phyloP scores from a whole-genome alignment of 2,329 filamentous ascomycete species.

The Calonectria leucothoes region DNA sequence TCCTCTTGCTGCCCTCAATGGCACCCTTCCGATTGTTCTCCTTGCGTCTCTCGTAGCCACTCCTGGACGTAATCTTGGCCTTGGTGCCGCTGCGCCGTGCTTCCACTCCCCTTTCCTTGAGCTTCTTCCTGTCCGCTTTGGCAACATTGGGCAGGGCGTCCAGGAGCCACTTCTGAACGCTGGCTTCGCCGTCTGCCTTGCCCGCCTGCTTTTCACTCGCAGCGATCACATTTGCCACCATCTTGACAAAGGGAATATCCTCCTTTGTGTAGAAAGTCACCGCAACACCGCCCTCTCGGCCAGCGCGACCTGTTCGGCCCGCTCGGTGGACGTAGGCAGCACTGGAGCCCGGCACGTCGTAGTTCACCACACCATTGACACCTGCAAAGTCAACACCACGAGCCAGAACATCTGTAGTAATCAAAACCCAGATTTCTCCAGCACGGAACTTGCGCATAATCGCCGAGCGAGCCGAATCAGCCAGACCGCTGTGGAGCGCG shows the following conservation, averaged over 20 bases:
- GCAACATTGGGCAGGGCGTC: slow-evolving; percentile 85
- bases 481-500: slow-evolving; percentile 88
- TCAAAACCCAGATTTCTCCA: slow-evolving; percentile 95
- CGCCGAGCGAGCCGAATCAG: slow-evolving; percentile 77
- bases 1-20: slow-evolving; percentile 70
- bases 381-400: slow-evolving; percentile 95
- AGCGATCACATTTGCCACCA: slow-evolving; percentile 91
- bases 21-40: slow-evolving; percentile 76
- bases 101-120: slow-evolving; percentile 87
- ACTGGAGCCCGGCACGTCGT: slow-evolving; percentile 92
- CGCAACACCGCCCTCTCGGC: slow-evolving; percentile 86
- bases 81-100: slow-evolving; percentile 63
- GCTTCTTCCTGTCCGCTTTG: slow-evolving; percentile 84
- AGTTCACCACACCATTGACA: slow-evolving; percentile 96
- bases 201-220: slow-evolving; percentile 80
- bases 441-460: slow-evolving; percentile 92
- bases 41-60: slow-evolving; percentile 76
- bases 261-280: slow-evolving; percentile 97
- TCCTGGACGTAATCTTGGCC: slow-evolving; percentile 84
- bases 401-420: slow-evolving; percentile 93
- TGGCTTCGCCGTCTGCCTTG: slow-evolving; percentile 63
- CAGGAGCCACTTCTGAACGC: slow-evolving; percentile 86
- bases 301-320: slow-evolving; percentile 89
- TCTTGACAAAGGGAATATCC: slow-evolving; percentile 89
- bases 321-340: slow-evolving; percentile 94